Conservation (phyloP, 331 rosid genomes). For the Quercus lobata region DNA sequence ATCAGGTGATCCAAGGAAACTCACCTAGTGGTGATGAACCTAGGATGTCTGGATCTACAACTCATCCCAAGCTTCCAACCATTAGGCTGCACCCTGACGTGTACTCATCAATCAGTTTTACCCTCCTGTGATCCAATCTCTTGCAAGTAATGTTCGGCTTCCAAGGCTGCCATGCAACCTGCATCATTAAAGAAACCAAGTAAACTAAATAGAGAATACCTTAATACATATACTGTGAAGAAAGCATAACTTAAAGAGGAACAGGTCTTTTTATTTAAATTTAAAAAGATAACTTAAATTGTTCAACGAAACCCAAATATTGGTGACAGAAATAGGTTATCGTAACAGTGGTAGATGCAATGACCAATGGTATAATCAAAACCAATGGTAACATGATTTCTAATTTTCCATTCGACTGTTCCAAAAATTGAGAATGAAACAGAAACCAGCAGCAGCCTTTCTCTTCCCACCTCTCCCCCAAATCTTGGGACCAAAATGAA, state of each 20-base stretch:
- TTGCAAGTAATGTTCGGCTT: constrained; percentile 90
- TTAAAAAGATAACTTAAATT: not conserved
- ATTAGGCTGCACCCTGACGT: too few species aligned
- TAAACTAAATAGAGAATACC: not conserved
- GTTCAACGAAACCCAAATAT: not conserved
- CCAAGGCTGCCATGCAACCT: constrained; percentile 88
- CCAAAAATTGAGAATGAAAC: not conserved
- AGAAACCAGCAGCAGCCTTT: not conserved
- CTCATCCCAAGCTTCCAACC: too few species aligned
- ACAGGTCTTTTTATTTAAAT: too few species aligned
- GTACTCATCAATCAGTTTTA: constrained; percentile 50
- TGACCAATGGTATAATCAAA: too few species aligned
- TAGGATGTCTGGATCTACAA: too few species aligned
- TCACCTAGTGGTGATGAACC: too few species aligned
- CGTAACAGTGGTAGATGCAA: not conserved
- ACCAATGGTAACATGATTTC: not conserved
- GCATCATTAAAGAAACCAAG: too few species aligned
- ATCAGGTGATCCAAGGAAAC: not conserved
- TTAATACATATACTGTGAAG: not conserved
- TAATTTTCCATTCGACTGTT: not conserved
- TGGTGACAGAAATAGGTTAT: not conserved
- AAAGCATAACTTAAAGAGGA: not conserved
- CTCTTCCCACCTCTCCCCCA: too few species aligned
- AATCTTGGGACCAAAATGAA: too few species aligned
- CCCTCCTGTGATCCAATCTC: constrained; percentile 54